These are phyloP conservation scores for Fusarium sp. DNA, from an alignment of 2,329 filamentous ascomycete species.

Conservation along the genomic window DNA sequence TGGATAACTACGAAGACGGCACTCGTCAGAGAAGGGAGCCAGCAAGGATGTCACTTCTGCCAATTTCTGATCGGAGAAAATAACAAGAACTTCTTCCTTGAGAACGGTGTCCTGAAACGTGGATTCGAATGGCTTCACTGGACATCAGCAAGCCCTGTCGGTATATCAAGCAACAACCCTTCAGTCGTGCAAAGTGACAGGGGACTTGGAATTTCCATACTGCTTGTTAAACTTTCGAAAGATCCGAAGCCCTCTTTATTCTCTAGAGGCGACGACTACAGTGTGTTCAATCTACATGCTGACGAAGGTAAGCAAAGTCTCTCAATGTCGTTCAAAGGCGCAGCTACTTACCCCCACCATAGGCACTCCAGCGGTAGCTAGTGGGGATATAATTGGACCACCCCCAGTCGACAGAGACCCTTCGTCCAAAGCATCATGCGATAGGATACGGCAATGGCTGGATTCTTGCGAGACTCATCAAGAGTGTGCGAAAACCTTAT, in stretches of 20 bases:
- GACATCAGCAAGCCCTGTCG: background rate
- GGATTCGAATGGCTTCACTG: background rate
- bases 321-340: too few species aligned
- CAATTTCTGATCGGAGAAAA: background rate
- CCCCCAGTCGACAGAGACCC: rapidly evolving
- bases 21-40: rapidly evolving
- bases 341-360: too few species aligned
- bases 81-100: rapidly evolving
- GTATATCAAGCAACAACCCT: rapidly evolving
- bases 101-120: rapidly evolving
- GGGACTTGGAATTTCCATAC: rapidly evolving
- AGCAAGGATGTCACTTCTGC: background rate
- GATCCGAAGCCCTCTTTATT: background rate
- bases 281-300: background rate
- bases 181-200: too few species aligned
- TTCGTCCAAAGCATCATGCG: rapidly evolving
- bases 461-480: background rate
- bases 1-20: rapidly evolving
- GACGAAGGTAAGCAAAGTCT: rapidly evolving
- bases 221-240: background rate
- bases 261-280: rapidly evolving
- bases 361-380: background rate
- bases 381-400: background rate
- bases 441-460: background rate
- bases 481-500: background rate